These are phyloP conservation scores for Lipomyces oligophaga DNA, from an alignment of 805 yeast genomes.

Conservation along the genomic window DNA sequence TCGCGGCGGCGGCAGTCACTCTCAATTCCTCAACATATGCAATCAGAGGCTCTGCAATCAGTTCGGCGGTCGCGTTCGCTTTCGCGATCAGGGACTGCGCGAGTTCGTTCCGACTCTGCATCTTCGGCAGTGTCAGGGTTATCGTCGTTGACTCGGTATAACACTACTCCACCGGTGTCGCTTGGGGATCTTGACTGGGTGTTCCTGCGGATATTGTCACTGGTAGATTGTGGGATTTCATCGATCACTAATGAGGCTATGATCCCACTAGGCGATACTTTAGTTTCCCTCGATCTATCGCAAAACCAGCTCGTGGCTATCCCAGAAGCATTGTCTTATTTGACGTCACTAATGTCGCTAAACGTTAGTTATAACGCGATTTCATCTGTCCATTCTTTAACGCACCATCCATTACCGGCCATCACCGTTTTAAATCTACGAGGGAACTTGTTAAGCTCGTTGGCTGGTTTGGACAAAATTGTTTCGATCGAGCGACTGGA, in stretches of 20 bases:
- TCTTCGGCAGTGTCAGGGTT: slow-evolving; percentile 26
- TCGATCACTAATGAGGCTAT: slow-evolving; percentile 35
- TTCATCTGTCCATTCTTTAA: slow-evolving; percentile 22
- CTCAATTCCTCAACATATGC: too few relatives aligned
- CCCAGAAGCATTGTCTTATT: slow-evolving; percentile 53
- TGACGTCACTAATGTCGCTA: slow-evolving; percentile 52
- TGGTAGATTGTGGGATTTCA: slow-evolving; percentile 42
- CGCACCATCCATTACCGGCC: slow-evolving; percentile 25
- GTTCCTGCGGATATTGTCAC: slow-evolving; percentile 42
- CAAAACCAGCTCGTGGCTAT: slow-evolving; percentile 48
- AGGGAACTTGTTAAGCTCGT: slow-evolving; percentile 27
- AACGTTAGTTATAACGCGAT: slow-evolving; percentile 60
- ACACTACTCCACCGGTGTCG: slow-evolving; percentile 26
- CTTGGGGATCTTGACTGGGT: slow-evolving; percentile 37
- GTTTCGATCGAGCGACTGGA: slow-evolving; percentile 29
- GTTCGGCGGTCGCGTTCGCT: slow-evolving; percentile 13
- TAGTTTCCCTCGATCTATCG: slow-evolving; percentile 52
- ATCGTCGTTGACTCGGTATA: slow-evolving; percentile 22
- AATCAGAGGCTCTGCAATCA: too few relatives aligned
- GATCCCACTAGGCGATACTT: slow-evolving; percentile 36
- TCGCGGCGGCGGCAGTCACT: too few relatives aligned
- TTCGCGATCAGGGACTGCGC: slow-evolving; percentile 1
- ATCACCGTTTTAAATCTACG: slow-evolving; percentile 29
- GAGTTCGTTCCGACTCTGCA: slow-evolving; percentile 6
- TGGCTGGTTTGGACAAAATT: slow-evolving; percentile 32